phyloP scores from a whole-genome alignment of 306 rosid genomes.

The Vigna hirtella region DNA sequence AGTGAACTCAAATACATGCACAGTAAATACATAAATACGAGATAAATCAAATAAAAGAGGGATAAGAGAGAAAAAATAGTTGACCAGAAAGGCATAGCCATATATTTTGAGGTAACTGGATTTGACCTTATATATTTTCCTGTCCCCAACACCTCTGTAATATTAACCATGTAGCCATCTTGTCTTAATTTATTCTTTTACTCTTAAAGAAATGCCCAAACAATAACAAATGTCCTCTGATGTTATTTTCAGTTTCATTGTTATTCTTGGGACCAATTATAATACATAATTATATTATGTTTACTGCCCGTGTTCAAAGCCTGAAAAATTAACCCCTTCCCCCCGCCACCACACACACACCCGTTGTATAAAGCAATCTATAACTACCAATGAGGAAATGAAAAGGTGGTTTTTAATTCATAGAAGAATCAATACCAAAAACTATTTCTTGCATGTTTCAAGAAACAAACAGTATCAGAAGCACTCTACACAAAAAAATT shows the following conservation, averaged over 20 bases:
- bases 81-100: neutral
- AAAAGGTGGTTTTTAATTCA: too few relatives aligned
- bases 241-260: slow-evolving; percentile 13
- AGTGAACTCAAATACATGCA: neutral
- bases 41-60: slow-evolving; percentile 8
- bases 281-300: neutral
- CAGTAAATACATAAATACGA: neutral
- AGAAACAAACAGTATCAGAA: too few relatives aligned
- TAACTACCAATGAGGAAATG: too few relatives aligned
- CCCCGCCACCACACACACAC: too few relatives aligned
- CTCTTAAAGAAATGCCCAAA: neutral
- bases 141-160: neutral
- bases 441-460: too few relatives aligned
- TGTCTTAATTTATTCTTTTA: slow-evolving; percentile 10
- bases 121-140: slow-evolving; percentile 6
- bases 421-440: too few relatives aligned
- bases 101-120: slow-evolving; percentile 4
- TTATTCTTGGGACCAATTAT: slow-evolving; percentile 1
- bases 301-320: too few relatives aligned
- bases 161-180: slow-evolving; percentile 7
- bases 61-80: neutral
- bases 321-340: too few relatives aligned
- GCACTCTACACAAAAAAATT: too few relatives aligned
- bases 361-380: too few relatives aligned
- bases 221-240: slow-evolving; percentile 22